Evolutionary conservation across 2,329 filamentous ascomycete genomes (phyloP).

Genomic region (Leptodontidium sp.): DNA sequence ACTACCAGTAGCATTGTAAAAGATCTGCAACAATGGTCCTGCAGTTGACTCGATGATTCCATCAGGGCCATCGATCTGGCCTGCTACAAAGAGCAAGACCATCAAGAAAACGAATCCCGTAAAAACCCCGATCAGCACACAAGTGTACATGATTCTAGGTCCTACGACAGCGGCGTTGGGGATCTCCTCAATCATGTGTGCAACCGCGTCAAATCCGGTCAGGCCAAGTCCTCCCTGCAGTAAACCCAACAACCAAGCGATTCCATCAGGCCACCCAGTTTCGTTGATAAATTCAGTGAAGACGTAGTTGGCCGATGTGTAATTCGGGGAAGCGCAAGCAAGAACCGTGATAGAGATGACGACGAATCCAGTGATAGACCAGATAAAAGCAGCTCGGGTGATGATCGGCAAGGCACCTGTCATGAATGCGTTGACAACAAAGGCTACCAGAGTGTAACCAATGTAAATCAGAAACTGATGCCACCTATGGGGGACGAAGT

Average conservation of each 20-base stretch:
- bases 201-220: constrained; percentile 54
- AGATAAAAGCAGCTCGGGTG: constrained; percentile 57
- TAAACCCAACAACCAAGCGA: constrained; percentile 60
- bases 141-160: constrained; percentile 58
- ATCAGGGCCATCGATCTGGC: constrained; percentile 43
- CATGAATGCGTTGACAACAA: constrained; percentile 57
- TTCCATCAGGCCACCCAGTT: constrained; percentile 59
- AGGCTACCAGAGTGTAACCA: constrained; percentile 54
- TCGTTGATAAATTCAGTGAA: constrained; percentile 62
- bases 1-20: constrained; percentile 55
- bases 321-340: constrained; percentile 58
- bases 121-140: constrained; percentile 56
- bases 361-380: constrained; percentile 61
- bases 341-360: constrained; percentile 61
- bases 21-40: constrained; percentile 60
- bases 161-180: constrained; percentile 58
- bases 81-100: constrained; percentile 45
- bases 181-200: constrained; percentile 61
- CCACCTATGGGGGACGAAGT: constrained; percentile 60
- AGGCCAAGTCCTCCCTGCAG: constrained; percentile 62
- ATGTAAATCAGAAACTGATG: constrained; percentile 63
- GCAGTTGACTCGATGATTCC: constrained; percentile 55
- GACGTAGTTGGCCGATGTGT: constrained; percentile 60
- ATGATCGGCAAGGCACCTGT: constrained; percentile 59
- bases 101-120: constrained; percentile 59